Base-by-base conservation (phyloP, 768 basidiomycete genomes). In the Amanita polypyramis region DNA sequence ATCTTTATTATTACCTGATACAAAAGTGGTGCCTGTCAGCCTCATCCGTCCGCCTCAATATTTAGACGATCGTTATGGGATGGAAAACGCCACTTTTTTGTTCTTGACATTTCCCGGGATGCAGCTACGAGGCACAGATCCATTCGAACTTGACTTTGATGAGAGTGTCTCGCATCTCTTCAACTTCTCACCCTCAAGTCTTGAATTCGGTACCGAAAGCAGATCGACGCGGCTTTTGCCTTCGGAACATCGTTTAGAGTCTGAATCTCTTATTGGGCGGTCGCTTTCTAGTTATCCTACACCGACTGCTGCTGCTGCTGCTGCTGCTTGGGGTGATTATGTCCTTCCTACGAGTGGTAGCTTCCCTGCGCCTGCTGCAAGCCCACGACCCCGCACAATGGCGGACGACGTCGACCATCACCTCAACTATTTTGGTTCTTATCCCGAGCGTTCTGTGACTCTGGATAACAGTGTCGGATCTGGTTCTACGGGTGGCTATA, bases 21-120 rank as follows among this genome's bases (percentile, higher is more conserved):
- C 5, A n/a, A 7, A 39, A n/a, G 43, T 45, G 33, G 44, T 36
- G 25, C 45, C 37, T 47, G 46, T 40, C 46, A 47, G 46, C 46
- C 46, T 47, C 46, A 46, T 38, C 37, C 36, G 46, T 25, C 19
- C n/a, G n/a, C 8, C 40, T 47, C 29, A 32, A 47, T 46, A 39
- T 19, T 34, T 17, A 1, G 15, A 34, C 30, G 43, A 45, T 45
- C 44, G 44, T 21, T 23, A 2, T 6, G 2, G n/a, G 8, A 11
- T 45, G 33, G n/a, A 39, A 15, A 19, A 5, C n/a, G 11, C n/a
- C 20, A 15, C 35, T 36, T 36, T 25, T 5, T 19, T 5, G 4
- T 27, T 17, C n/a, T 21, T 37, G 23, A 21, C 35, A 15, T 27
- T 15, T 9, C 33, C 25, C n/a, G 23, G n/a, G 23, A 45, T 37